These are phyloP conservation scores for Quercus ilex DNA, from an alignment of 306 rosid species.

Conservation along the genomic window DNA sequence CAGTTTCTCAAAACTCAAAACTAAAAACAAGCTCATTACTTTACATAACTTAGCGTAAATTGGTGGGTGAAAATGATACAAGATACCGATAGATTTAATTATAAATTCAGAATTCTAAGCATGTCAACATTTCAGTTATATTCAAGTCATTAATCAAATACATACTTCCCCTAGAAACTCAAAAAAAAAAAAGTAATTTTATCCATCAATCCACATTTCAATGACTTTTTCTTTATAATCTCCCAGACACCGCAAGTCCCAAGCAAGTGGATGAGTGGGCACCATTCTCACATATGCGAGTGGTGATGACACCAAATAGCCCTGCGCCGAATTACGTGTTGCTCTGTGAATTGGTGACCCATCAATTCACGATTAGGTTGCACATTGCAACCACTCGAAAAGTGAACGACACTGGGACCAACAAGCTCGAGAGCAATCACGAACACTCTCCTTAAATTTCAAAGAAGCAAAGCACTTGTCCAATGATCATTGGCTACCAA, in stretches of 20 bases:
- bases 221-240: too few species aligned
- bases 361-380: background rate
- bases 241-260: background rate
- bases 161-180: too few species aligned
- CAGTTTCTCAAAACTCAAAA: too few species aligned
- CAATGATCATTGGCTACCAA: background rate
- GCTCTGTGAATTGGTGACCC: background rate
- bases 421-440: background rate
- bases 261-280: background rate
- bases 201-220: too few species aligned
- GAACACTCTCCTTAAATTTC: background rate
- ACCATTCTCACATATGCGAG: background rate
- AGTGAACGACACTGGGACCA: background rate
- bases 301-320: background rate
- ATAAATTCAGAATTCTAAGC: too few species aligned
- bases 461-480: background rate
- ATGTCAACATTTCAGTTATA: too few species aligned
- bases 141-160: too few species aligned
- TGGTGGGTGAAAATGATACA: too few species aligned
- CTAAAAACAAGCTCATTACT: too few species aligned
- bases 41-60: too few species aligned
- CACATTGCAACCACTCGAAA: background rate
- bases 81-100: too few species aligned
- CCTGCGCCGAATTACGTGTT: background rate
- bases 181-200: too few species aligned